Evolutionary conservation across 345 rosid genomes (phyloP).

Genomic region (Linum usitatissimum): DNA sequence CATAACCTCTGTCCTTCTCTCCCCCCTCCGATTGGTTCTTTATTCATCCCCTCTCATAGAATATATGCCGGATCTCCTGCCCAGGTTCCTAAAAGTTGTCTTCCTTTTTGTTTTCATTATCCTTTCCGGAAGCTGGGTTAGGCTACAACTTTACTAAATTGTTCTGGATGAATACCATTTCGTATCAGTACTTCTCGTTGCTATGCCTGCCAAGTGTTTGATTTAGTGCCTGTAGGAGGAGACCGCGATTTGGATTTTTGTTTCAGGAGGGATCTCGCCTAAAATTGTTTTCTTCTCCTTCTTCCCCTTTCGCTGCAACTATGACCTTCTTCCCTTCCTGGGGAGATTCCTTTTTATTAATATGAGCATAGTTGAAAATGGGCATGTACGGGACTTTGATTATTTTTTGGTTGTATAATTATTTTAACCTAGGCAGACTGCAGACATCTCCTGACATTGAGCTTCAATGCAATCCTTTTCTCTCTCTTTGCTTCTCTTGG

Average conservation of each 20-base stretch:
- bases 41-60: no score
- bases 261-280: slow-evolving; percentile 3
- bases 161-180: background rate
- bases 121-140: background rate
- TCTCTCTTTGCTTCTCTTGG: background rate
- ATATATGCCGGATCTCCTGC: background rate
- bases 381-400: background rate
- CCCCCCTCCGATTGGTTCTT: background rate
- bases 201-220: background rate
- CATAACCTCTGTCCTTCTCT: background rate
- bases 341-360: background rate
- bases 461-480: background rate
- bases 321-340: background rate
- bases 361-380: background rate
- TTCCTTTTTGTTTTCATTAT: no score
- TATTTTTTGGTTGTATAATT: background rate
- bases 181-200: background rate
- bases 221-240: background rate
- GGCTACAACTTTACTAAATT: background rate
- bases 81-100: background rate
- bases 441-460: slow-evolving; percentile 10
- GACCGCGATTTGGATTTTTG: background rate
- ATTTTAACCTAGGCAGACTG: background rate
- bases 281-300: background rate
- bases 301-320: background rate